These are phyloP conservation scores for Epichloe gansuensis DNA, from an alignment of 2,329 filamentous ascomycete genomes.

Conservation along the genomic window DNA sequence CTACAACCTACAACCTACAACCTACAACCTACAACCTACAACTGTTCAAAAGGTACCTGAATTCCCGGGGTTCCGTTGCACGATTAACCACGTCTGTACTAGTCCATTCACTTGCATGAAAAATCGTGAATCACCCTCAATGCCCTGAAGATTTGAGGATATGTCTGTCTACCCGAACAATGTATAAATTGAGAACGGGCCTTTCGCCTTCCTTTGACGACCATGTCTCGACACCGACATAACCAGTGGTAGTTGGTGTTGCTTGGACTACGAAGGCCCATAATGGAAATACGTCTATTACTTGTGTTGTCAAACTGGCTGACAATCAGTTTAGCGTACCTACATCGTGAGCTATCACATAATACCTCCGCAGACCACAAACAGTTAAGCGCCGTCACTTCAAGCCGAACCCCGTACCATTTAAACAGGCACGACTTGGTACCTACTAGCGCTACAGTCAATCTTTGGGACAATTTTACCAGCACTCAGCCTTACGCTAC, in stretches of 20 bases:
- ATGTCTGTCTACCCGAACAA: neutral
- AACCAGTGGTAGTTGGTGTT: neutral
- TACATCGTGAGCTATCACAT: neutral
- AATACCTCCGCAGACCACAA: neutral
- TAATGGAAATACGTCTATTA: constrained; percentile 5
- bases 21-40: neutral
- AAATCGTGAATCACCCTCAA: neutral
- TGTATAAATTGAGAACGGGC: neutral
- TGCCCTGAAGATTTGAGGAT: neutral
- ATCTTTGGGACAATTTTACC: neutral
- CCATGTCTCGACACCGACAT: neutral
- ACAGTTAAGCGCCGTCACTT: neutral
- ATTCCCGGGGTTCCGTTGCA: neutral
- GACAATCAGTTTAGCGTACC: constrained; percentile 6
- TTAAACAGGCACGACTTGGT: neutral
- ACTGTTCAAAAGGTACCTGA: neutral
- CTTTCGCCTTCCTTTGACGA: neutral
- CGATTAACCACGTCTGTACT: neutral
- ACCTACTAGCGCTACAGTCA: neutral
- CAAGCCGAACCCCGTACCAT: neutral
- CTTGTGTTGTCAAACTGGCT: constrained; percentile 9
- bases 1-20: neutral
- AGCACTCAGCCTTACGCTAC: neutral
- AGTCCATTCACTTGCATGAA: neutral
- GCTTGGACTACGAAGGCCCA: neutral